These are phyloP conservation scores for Penicillium nucicola DNA, from an alignment of 495 filamentous ascomycete genomes.

Conservation along the genomic window DNA sequence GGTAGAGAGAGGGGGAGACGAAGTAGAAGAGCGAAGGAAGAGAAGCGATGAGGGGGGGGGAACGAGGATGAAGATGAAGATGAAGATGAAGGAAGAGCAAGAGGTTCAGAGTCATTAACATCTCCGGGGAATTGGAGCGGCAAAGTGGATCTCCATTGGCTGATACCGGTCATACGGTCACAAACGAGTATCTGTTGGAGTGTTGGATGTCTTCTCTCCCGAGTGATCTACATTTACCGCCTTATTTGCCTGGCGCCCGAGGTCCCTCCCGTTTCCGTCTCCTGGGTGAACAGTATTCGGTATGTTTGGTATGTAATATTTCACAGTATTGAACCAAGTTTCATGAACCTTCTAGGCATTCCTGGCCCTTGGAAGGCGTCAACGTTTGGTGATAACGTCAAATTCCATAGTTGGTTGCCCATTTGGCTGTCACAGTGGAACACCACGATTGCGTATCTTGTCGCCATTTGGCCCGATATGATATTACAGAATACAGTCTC, in stretches of 20 bases:
- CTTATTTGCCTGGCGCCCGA: not conserved
- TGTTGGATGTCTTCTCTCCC: not conserved
- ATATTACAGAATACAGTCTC: no score
- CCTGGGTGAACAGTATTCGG: not conserved
- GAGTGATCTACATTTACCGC: conserved; percentile 6
- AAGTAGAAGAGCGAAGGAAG: conserved; percentile 1
- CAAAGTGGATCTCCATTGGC: not conserved
- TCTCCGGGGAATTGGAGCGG: conserved; percentile 12
- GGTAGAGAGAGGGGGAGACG: conserved; percentile 6
- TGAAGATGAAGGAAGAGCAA: conserved; percentile 28
- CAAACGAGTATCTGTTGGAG: conserved; percentile 12
- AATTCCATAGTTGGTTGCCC: conserved; percentile 5
- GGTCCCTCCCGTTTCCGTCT: conserved; percentile 16
- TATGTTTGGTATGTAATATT: conserved; percentile 7
- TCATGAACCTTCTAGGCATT: conserved; percentile 35
- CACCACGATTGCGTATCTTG: not conserved
- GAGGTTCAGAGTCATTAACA: conserved; percentile 1
- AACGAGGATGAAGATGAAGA: conserved; percentile 11
- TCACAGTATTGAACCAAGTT: conserved; percentile 7
- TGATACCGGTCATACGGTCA: conserved; percentile 7
- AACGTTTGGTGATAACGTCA: not conserved
- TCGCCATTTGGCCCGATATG: not conserved
- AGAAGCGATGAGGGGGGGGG: conserved; percentile 10
- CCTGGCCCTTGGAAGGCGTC: conserved; percentile 20
- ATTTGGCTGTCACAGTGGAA: not conserved